Conservation (phyloP, 106 monocot species). For the Apostasia ramifera region DNA sequence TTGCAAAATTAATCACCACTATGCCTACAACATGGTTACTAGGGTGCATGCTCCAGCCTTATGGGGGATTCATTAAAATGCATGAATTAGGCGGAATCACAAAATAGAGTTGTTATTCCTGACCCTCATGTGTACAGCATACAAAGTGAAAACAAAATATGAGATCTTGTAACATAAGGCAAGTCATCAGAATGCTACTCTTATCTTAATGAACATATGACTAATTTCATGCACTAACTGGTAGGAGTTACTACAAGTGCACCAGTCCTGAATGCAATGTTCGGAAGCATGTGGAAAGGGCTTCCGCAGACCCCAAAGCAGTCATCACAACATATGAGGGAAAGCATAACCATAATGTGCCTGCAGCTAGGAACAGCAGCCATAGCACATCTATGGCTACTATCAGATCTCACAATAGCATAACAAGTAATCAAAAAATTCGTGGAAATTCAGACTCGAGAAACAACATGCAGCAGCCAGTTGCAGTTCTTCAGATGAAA, state of each 20-base stretch:
- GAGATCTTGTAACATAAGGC: no score
- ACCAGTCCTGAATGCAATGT: constrained; percentile 65
- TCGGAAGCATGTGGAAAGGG: constrained; percentile 78
- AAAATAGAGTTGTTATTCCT: no score
- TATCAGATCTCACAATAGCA: constrained; percentile 17
- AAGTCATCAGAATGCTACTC: no score
- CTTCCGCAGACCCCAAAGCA: constrained; percentile 44
- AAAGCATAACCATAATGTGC: constrained; percentile 75
- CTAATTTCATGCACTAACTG: not conserved
- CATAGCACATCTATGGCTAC: constrained; percentile 20
- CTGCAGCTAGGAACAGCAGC: constrained; percentile 42
- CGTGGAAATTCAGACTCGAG: constrained; percentile 19
- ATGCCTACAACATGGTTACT: no score
- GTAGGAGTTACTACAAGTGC: constrained; percentile 84
- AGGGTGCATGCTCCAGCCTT: no score
- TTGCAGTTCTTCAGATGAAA: constrained; percentile 47
- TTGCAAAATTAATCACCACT: no score
- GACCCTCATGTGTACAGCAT: no score
- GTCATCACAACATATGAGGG: constrained; percentile 81
- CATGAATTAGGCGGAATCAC: no score
- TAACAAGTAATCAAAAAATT: constrained; percentile 21
- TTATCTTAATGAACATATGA: no score
- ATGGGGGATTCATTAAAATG: no score
- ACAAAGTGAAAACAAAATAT: no score
- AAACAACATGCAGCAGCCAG: constrained; percentile 17